These are phyloP conservation scores for Ustulina deusta DNA, from an alignment of 2,329 filamentous ascomycete genomes.

Conservation along the genomic window DNA sequence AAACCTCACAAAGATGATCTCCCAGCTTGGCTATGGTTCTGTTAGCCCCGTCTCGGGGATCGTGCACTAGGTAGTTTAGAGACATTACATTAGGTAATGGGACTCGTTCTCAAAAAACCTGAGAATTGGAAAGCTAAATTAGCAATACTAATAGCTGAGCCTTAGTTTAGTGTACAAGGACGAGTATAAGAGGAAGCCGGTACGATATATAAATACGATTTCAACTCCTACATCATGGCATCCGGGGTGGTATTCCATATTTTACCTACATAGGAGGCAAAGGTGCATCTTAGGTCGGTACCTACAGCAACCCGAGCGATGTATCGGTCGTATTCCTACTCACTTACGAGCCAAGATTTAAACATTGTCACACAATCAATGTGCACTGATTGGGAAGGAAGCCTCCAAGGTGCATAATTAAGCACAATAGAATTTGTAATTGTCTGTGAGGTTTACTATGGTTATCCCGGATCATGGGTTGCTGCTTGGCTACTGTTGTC, in stretches of 20 bases:
- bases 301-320: neutral
- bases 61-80: neutral
- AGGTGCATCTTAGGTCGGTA: neutral
- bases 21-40: constrained; percentile 6
- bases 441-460: neutral
- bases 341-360: neutral
- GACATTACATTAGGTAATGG: constrained; percentile 7
- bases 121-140: neutral
- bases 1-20: neutral
- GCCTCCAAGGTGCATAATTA: constrained; percentile 12
- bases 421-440: constrained; percentile 14
- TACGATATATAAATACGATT: neutral
- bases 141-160: neutral
- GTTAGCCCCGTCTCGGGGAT: constrained; percentile 25
- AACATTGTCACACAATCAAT: neutral
- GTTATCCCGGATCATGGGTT: neutral
- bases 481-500: neutral
- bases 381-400: constrained; percentile 10
- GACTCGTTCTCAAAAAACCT: neutral
- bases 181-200: neutral
- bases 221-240: neutral
- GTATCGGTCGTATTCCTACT: neutral
- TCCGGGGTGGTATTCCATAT: neutral
- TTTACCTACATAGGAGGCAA: neutral
- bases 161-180: neutral